Conservation (phyloP, 2,329 filamentous ascomycete species). For the Monosporascus ibericus region DNA sequence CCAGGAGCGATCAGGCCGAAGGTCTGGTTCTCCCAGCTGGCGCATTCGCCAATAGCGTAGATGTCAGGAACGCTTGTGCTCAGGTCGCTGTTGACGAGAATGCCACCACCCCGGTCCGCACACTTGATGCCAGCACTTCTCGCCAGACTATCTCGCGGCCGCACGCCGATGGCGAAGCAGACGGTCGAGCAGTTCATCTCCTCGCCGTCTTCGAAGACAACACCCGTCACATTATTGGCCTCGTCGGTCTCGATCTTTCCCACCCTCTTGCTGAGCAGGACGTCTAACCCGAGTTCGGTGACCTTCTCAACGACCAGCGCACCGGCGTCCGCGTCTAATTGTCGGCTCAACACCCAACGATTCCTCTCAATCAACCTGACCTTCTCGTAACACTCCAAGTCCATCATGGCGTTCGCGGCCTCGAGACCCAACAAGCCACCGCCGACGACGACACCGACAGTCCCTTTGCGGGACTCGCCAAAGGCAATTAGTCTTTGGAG, state of each 20-base stretch:
- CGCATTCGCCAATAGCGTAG: constrained; percentile 87
- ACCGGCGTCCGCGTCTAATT: constrained; percentile 77
- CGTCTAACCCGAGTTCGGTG: constrained; percentile 68
- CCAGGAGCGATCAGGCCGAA: constrained; percentile 87
- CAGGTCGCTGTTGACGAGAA: constrained; percentile 62
- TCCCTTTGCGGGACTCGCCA: constrained; percentile 58
- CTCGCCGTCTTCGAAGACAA: constrained; percentile 77
- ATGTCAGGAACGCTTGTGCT: constrained; percentile 66
- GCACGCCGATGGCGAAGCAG: constrained; percentile 86
- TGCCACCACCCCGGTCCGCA: constrained; percentile 67
- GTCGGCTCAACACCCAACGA: constrained; percentile 73
- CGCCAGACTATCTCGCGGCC: constrained; percentile 72
- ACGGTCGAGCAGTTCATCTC: constrained; percentile 71
- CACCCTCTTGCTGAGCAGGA: constrained; percentile 71
- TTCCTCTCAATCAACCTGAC: constrained; percentile 80
- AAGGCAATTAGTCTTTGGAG: constrained; percentile 71
- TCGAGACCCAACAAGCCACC: constrained; percentile 82
- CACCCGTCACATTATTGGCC: constrained; percentile 62
- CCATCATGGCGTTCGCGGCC: constrained; percentile 88
- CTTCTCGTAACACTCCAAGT: constrained; percentile 65
- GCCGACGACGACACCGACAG: constrained; percentile 71
- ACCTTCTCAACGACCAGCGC: constrained; percentile 79
- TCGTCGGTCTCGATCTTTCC: constrained; percentile 63
- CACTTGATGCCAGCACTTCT: constrained; percentile 63
- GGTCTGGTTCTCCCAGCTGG: constrained; percentile 80